A percentile compares a stretch with the other conserved stretches of the same genome.
These are phyloP conservation scores for Leishmania mexicana DNA, from an alignment of 208 protist species.

Conservation along the genomic window DNA sequence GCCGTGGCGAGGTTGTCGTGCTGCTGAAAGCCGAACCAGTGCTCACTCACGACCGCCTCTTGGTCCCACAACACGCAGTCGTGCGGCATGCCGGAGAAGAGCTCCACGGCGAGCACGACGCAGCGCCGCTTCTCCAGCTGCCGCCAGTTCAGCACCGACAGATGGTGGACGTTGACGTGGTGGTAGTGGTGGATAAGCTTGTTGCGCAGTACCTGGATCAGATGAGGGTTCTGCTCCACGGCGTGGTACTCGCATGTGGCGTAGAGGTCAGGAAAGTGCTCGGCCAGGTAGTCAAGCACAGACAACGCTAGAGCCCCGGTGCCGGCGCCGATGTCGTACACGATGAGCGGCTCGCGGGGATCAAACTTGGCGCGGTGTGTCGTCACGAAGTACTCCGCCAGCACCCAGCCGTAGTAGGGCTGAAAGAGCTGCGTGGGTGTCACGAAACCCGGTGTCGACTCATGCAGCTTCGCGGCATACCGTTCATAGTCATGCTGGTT, in stretches of 20 bases:
- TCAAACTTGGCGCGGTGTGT: constrained; percentile 82
- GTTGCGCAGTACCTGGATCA: constrained; percentile 74
- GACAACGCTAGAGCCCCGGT: constrained; percentile 78
- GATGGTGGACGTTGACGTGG: constrained; percentile 75
- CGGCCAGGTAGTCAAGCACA: constrained; percentile 82
- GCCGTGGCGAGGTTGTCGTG: constrained; percentile 78
- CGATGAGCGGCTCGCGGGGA: constrained; percentile 80
- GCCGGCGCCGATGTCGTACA: constrained; percentile 90
- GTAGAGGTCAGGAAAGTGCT: constrained; percentile 87
- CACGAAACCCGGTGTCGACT: constrained; percentile 72
- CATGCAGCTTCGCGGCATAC: constrained; percentile 74
- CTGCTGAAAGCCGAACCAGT: constrained; percentile 84
- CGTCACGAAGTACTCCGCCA: constrained; percentile 88
- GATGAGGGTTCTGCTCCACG: constrained; percentile 78
- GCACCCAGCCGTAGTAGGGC: constrained; percentile 87
- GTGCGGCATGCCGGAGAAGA: constrained; percentile 85
- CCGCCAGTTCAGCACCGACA: constrained; percentile 84
- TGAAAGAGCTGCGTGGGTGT: constrained; percentile 88
- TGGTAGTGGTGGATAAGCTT: constrained; percentile 82
- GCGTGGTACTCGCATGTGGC: constrained; percentile 82
- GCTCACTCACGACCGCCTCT: constrained; percentile 79
- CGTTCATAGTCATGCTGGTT: constrained; percentile 85
- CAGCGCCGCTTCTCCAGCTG: constrained; percentile 74
- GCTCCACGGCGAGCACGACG: constrained; percentile 78
- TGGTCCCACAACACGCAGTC: constrained; percentile 80